Conservation (phyloP, 345 rosid genomes). For the Salix exigua region DNA sequence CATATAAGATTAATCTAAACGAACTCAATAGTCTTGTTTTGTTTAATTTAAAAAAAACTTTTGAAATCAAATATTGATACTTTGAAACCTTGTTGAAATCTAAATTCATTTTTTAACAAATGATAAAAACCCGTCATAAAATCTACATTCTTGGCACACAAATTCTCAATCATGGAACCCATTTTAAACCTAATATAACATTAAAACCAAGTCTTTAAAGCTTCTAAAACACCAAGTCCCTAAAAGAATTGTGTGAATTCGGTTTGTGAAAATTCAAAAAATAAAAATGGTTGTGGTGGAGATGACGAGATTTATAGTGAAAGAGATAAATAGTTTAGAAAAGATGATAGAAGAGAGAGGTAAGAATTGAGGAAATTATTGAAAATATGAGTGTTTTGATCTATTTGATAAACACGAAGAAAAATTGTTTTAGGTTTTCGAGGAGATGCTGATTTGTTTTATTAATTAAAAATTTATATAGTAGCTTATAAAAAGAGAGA, state of each 20-base stretch:
- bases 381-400: slow-evolving; percentile 1
- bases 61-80: too few species aligned
- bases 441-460: background rate
- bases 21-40: background rate
- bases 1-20: background rate
- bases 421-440: background rate
- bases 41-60: too few species aligned
- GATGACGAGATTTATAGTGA: background rate
- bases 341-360: background rate
- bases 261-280: slow-evolving; percentile 11
- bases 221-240: slow-evolving; percentile 34
- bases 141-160: slow-evolving; percentile 43
- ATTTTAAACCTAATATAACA: slow-evolving; percentile 38
- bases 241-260: slow-evolving; percentile 41
- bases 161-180: slow-evolving; percentile 37
- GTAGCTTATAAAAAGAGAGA: too few species aligned
- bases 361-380: background rate
- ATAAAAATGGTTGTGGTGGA: background rate
- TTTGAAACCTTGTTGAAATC: slow-evolving; percentile 34
- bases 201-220: slow-evolving; percentile 33
- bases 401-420: slow-evolving; percentile 5
- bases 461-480: background rate
- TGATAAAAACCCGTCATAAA: slow-evolving; percentile 45
- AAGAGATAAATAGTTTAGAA: background rate
- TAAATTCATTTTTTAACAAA: slow-evolving; percentile 43